Base-by-base conservation (phyloP, 768 basidiomycete species). In the Lenzites betulinus region DNA sequence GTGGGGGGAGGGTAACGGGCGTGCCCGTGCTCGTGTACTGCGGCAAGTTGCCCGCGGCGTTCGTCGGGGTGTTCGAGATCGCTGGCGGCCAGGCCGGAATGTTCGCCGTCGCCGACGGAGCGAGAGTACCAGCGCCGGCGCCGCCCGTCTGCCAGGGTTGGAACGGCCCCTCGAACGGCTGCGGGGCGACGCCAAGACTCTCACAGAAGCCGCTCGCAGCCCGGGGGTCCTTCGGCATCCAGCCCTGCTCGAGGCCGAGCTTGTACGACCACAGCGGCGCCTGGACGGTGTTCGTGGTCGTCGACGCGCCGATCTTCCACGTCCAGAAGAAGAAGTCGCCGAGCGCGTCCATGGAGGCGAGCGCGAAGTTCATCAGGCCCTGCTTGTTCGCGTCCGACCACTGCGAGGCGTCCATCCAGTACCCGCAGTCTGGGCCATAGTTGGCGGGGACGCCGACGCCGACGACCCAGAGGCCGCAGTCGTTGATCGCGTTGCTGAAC, bases 321-420 rank as follows among this genome's bases (percentile, higher is more conserved):
- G 85, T 88, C 88, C 88, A 89, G 78, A 82, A 89, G 77, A 88
- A 89, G 77, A 78, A 87, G 67, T 88, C 80, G 65, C 80, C 77
- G 50, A 87, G 73, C 78, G 85, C 81, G 56, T 88, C 87, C 86
- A 88, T 87, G 50, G 79, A 78, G 23, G 82, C 78, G 58, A 80
- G 70, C 5, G 78, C 77, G 63, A 84, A 81, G 64, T 77, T 73
- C 71, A 73, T 71, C 13, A 87, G 65, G 16, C 83, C 83, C 12
- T 73, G 73, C 70, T 83, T 86, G 64, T 74, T 76, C 6, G 76
- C 72, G 41, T 74, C 73, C 54, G 77, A 75, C 82, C 82, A 89
- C 16, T 73, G 74, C 54, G 75, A 69, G 58, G 78, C 78, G 64
- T 87, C 78, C 62, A 73, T 72, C 73, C 74, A 83, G 16, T 64